Conservation (phyloP, 1,284 basidiomycete species). For the Porodaedalea pini region DNA sequence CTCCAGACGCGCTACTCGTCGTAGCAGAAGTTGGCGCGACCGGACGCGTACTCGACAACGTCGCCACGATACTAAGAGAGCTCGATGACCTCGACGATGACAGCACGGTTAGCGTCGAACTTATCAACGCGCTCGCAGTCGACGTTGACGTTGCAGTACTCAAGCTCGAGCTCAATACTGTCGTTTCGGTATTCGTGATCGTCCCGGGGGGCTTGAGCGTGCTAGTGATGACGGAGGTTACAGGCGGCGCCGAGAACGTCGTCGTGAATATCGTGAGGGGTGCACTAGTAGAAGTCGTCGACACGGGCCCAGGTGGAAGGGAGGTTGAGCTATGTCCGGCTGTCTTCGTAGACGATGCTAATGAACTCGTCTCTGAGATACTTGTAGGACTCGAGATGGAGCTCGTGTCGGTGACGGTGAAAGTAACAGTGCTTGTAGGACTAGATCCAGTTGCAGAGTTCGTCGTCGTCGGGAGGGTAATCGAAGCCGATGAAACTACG, state of each 20-base stretch:
- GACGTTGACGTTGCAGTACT: neutral
- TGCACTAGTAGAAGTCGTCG: neutral
- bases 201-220: neutral
- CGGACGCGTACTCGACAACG: neutral
- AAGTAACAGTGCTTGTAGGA: neutral
- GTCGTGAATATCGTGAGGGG: slow-evolving; percentile 6
- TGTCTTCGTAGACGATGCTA: neutral
- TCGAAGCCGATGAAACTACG: neutral
- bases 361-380: neutral
- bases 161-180: neutral
- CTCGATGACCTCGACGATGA: neutral
- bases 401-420: neutral
- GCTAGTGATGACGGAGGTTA: neutral
- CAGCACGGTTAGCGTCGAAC: slow-evolving; percentile 6
- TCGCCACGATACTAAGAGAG: neutral
- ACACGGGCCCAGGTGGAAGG: neutral
- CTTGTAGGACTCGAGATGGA: neutral
- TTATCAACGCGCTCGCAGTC: neutral
- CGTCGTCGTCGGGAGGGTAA: neutral
- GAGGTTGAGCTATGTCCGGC: neutral
- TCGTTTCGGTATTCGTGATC: neutral
- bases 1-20: neutral
- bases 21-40: neutral
- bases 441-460: neutral
- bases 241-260: neutral